Evolutionary conservation across 2,329 filamentous ascomycete genomes (phyloP), one percentile per base, ranked within the genome.

Genomic region (Venturia oleaginea): DNA sequence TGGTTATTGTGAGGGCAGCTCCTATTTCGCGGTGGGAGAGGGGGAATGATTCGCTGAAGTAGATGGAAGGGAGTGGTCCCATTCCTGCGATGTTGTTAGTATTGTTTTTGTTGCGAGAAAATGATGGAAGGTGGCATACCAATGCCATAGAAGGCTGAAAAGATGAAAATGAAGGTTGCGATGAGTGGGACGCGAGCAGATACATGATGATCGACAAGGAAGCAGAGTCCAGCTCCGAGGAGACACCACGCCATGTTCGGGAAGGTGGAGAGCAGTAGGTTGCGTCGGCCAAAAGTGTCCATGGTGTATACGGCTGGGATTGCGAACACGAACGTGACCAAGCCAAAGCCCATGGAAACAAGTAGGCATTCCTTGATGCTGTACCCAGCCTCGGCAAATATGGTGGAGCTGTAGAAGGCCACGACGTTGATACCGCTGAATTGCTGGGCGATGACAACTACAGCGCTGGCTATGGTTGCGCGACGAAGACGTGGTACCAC

Each of bases 101-200:
- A 37, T 37, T 37, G 34, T n/a, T n/a, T n/a, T n/a, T n/a, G 34
- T 5, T 5, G 5, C 34, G 10, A 10, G 34, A 37, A 37, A 37
- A 37, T 10, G 34, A 37, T 37, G 34, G 4, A 37, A 10, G 34
- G 10, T 37, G 10, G 34, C 70, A 76, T 75, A 27, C 75, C 75
- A 0, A 79, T 76, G 0, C 76, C 78, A 69, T 83, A 83, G 32
- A 79, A 77, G 17, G 82, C 76, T 68, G 81, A 81, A 69, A 83
- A 83, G 22, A 82, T 73, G 74, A 78, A 84, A 62, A 78, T 74
- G 59, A 75, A 75, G 2, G 73, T 71, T 7, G 76, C 76, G 40
- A 79, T 73, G 34, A 70, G 73, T 38, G 70, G 74, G 38, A 66
- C 68, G 24, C 68, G 73, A 4, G 69, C 71, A 68, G n/a, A 67